Conservation (phyloP, 345 rosid species). For the Arabidopsis thaliana region TAIR10.1 NC_003071.7:10068501-10069000, state of each 20-base stretch:
- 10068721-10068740: conserved; percentile 9
- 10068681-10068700: conserved; percentile 12
- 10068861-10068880: conserved; percentile 23
- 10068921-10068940: not conserved
- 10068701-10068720: conserved; percentile 20
- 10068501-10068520: not conserved
- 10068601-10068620: not conserved
- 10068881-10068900: conserved; percentile 7
- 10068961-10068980: no score
- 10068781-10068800: conserved; percentile 9
- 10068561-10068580: not conserved
- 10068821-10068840: conserved; percentile 8
- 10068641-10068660: not conserved
- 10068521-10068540: not conserved
- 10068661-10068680: not conserved
- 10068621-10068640: not conserved
- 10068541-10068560: not conserved
- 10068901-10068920: not conserved
- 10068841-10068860: conserved; percentile 25
- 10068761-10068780: conserved; percentile 5
- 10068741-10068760: conserved; percentile 13
- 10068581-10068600: not conserved
- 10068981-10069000: no score
- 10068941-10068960: no score
- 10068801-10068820: not conserved